phyloP scores from a whole-genome alignment of 1,284 basidiomycete species.

The Mycena sp. region DNA sequence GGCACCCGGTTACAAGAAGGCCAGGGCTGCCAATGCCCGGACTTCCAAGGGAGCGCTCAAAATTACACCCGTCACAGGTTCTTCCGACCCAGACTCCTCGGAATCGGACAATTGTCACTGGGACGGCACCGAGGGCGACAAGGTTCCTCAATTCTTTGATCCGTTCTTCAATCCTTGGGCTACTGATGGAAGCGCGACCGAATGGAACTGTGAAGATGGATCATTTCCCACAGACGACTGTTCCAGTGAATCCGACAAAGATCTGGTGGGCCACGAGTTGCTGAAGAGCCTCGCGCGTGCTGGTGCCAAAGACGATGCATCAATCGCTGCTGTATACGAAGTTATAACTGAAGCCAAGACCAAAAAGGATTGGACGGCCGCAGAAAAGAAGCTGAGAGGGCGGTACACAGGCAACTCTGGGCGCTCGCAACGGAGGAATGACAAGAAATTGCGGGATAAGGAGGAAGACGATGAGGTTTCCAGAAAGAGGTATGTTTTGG shows the following conservation, averaged over 20 bases:
- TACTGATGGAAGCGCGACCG: too few relatives aligned
- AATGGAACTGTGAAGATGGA: neutral
- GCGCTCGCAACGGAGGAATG: neutral
- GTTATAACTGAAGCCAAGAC: constrained; percentile 6
- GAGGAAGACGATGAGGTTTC: constrained; percentile 1
- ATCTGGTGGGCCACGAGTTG: neutral
- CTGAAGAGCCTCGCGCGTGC: neutral
- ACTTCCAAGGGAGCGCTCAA: too few relatives aligned
- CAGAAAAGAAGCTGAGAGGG: constrained; percentile 1
- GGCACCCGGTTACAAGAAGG: too few relatives aligned
- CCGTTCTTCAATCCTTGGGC: neutral
- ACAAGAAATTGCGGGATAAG: neutral
- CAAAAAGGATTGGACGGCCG: constrained; percentile 17
- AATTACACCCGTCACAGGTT: too few relatives aligned
- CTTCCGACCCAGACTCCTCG: too few relatives aligned
- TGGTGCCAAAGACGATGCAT: neutral
- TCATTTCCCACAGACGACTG: neutral
- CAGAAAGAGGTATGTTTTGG: constrained; percentile 4
- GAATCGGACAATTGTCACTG: neutral
- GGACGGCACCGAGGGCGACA: neutral
- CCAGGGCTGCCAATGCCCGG: too few relatives aligned
- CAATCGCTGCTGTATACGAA: neutral
- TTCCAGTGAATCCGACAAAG: neutral
- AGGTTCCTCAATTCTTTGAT: neutral
- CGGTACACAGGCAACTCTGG: constrained; percentile 8